A percentile compares a stretch with the other conserved stretches of the same genome.
phyloP scores from a whole-genome alignment of 192 early-diverging fungal genomes.

The Powellomyces hirtus region DNA sequence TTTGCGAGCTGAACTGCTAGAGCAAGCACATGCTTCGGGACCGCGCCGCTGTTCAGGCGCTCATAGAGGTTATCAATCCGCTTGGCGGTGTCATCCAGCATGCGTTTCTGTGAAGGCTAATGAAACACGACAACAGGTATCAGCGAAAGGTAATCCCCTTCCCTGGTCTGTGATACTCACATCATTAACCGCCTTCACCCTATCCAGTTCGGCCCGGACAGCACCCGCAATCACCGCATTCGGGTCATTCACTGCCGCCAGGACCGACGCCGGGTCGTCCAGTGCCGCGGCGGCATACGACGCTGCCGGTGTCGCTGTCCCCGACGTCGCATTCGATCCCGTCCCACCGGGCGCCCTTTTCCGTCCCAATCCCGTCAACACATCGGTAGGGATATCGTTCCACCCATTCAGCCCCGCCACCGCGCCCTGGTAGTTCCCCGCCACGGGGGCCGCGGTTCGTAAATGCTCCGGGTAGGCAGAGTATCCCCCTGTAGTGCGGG shows the following conservation, averaged over 20 bases:
- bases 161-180: constrained; percentile 18
- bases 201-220: constrained; percentile 35
- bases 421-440: constrained; percentile 31
- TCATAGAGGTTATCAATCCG: constrained; percentile 46
- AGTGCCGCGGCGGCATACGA: background rate
- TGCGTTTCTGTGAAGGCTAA: constrained; percentile 17
- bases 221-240: constrained; percentile 24
- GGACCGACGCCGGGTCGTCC: constrained; percentile 23
- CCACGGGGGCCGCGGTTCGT: background rate
- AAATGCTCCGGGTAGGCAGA: constrained; percentile 26
- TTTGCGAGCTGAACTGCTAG: constrained; percentile 14
- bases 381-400: constrained; percentile 27
- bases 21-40: constrained; percentile 28
- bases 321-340: background rate
- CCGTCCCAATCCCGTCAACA: constrained; percentile 14
- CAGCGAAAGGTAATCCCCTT: background rate
- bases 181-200: constrained; percentile 24
- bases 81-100: constrained; percentile 49
- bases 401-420: constrained; percentile 40
- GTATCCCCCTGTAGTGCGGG: background rate
- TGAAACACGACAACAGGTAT: background rate
- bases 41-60: constrained; percentile 24
- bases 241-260: constrained; percentile 30
- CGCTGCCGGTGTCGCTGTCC: background rate
- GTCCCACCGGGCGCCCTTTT: constrained; percentile 8